Conservation (phyloP, 2,329 filamentous ascomycete species). For the Lecanicillium sp. region DNA sequence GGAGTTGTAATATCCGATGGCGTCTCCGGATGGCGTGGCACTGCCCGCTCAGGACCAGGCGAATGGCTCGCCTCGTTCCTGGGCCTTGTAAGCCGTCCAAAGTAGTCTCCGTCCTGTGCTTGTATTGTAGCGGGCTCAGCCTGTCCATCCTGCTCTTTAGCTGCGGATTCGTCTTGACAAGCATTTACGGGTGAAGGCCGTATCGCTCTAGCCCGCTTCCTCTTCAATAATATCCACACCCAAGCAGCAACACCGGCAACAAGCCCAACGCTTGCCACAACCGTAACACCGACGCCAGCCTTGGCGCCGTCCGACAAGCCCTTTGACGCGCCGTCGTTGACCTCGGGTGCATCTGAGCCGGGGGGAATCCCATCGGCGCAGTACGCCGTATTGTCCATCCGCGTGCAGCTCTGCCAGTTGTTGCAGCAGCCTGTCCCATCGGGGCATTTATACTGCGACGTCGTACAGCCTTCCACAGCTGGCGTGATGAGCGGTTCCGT, state of each 20-base stretch:
- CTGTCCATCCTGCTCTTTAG: too few species aligned
- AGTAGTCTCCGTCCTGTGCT: constrained; percentile 25
- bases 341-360: constrained; percentile 21
- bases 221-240: constrained; percentile 36
- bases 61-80: constrained; percentile 1
- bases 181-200: too few species aligned
- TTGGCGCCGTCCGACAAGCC: constrained; percentile 42
- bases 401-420: constrained; percentile 33
- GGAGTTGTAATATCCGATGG: constrained; percentile 43
- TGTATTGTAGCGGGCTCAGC: too few species aligned
- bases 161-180: too few species aligned
- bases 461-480: constrained; percentile 35
- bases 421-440: constrained; percentile 44
- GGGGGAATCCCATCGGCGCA: constrained; percentile 30
- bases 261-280: constrained; percentile 33
- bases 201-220: constrained; percentile 15
- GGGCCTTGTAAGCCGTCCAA: constrained; percentile 22
- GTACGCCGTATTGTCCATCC: constrained; percentile 24
- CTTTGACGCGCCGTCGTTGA: constrained; percentile 15
- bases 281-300: constrained; percentile 49
- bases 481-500: constrained; percentile 21
- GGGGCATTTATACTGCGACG: constrained; percentile 34
- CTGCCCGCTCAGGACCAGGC: constrained; percentile 27
- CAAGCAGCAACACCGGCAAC: constrained; percentile 37
- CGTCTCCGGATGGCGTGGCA: constrained; percentile 35